Evolutionary conservation across 176 grass and related monocot genomes (phyloP).

Genomic region (Cenchrus fungigraminus): DNA sequence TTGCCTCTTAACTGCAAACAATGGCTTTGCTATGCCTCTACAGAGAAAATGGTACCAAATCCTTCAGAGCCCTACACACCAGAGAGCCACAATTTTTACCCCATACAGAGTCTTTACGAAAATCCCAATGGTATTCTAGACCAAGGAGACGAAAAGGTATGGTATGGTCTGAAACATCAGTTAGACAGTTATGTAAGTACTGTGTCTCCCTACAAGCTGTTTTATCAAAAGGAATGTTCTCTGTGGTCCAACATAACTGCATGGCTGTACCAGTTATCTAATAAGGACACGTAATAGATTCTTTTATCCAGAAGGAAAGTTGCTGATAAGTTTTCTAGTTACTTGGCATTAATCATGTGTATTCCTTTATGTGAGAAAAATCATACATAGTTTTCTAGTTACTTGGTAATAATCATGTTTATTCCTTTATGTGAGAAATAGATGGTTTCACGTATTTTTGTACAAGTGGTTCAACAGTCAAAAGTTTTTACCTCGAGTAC

Average conservation of each 20-base stretch:
- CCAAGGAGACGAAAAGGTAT: too few species aligned
- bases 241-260: background rate
- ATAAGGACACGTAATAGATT: background rate
- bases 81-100: background rate
- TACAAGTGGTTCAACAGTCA: background rate
- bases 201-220: too few species aligned
- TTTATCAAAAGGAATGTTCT: too few species aligned
- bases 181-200: background rate
- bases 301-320: constrained; percentile 22
- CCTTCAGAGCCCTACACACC: constrained; percentile 4
- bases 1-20: background rate
- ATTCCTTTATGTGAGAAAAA: background rate
- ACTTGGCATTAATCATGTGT: background rate
- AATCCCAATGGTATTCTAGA: background rate
- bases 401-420: too few species aligned
- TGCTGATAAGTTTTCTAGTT: constrained; percentile 12
- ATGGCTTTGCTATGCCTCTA: constrained; percentile 5
- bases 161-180: too few species aligned
- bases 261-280: constrained; percentile 5
- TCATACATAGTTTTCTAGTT: background rate
- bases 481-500: background rate
- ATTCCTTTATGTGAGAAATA: background rate
- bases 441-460: background rate
- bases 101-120: background rate
- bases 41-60: constrained; percentile 33